phyloP scores from a whole-genome alignment of 202 grass and related monocot genomes.

The Digitaria exilis region DNA sequence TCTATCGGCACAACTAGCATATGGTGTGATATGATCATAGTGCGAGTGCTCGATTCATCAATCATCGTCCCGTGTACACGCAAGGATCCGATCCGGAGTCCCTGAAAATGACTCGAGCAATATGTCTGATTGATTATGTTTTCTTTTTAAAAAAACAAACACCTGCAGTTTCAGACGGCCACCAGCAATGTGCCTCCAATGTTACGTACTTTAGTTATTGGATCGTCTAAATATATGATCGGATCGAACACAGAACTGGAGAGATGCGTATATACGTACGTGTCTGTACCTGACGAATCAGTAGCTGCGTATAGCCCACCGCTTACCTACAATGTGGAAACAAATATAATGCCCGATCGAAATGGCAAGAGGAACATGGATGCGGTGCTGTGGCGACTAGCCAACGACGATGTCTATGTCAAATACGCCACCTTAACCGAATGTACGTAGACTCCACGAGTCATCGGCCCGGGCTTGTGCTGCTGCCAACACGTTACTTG shows the following conservation, averaged over 20 bases:
- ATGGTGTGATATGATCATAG: background rate
- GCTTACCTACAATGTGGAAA: background rate
- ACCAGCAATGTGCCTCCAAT: background rate
- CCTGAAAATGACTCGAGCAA: slow-evolving; percentile 13
- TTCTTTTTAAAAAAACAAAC: background rate
- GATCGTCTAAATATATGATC: background rate
- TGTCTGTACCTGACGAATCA: background rate
- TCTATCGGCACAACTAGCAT: slow-evolving; percentile 22
- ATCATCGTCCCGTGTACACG: background rate
- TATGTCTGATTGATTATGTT: background rate
- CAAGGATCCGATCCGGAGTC: background rate
- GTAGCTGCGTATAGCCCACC: background rate
- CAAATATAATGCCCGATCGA: background rate
- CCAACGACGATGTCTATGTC: slow-evolving; percentile 27
- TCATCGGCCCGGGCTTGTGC: background rate
- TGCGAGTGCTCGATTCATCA: background rate
- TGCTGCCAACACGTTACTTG: slow-evolving; percentile 41
- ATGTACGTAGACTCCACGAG: slow-evolving; percentile 50
- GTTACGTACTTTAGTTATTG: background rate
- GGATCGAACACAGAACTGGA: background rate
- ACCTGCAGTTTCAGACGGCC: background rate
- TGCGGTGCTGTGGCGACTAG: background rate
- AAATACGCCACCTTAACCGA: slow-evolving; percentile 44
- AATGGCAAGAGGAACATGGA: background rate
- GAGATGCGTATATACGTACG: background rate